phyloP scores from a whole-genome alignment of 2,329 filamentous ascomycete species.

The Colletotrichum chrysophilum region DNA sequence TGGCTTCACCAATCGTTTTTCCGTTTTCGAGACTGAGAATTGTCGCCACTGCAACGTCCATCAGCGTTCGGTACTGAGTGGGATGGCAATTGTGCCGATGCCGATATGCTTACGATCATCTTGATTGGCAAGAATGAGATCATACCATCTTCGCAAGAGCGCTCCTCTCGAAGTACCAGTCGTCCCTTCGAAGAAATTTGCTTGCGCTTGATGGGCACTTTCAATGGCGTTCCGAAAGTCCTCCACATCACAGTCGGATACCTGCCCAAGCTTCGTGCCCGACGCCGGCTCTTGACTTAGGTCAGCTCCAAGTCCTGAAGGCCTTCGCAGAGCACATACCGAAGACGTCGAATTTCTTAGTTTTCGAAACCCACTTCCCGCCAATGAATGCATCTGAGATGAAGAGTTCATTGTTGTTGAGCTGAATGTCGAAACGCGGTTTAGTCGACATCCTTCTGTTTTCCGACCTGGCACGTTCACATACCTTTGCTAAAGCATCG shows the following conservation, averaged over 20 bases:
- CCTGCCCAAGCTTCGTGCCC: slow-evolving; percentile 52
- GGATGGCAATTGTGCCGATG: background rate
- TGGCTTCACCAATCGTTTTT: slow-evolving; percentile 59
- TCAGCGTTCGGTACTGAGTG: background rate
- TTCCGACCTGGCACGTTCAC: background rate
- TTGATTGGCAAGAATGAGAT: slow-evolving; percentile 35
- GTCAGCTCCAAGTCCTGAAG: background rate
- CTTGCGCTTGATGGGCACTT: slow-evolving; percentile 36
- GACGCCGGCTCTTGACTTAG: slow-evolving; percentile 50
- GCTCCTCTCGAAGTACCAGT: slow-evolving; percentile 39
- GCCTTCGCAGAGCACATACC: background rate
- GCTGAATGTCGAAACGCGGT: background rate
- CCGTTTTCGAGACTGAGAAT: slow-evolving; percentile 56
- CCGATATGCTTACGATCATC: slow-evolving; percentile 29
- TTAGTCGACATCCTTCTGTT: background rate
- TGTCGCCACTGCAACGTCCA: slow-evolving; percentile 31
- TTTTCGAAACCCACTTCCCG: background rate
- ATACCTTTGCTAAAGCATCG: background rate
- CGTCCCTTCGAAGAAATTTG: slow-evolving; percentile 40
- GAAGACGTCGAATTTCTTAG: background rate
- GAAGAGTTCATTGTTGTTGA: background rate
- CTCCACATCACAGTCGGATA: slow-evolving; percentile 45
- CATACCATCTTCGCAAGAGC: slow-evolving; percentile 39
- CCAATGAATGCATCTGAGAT: background rate
- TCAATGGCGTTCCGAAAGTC: slow-evolving; percentile 36